A percentile compares a stretch with the other conserved stretches of the same genome.
phyloP scores from a whole-genome alignment of 2,329 filamentous ascomycete genomes.

The Coniosporium uncinatum region DNA sequence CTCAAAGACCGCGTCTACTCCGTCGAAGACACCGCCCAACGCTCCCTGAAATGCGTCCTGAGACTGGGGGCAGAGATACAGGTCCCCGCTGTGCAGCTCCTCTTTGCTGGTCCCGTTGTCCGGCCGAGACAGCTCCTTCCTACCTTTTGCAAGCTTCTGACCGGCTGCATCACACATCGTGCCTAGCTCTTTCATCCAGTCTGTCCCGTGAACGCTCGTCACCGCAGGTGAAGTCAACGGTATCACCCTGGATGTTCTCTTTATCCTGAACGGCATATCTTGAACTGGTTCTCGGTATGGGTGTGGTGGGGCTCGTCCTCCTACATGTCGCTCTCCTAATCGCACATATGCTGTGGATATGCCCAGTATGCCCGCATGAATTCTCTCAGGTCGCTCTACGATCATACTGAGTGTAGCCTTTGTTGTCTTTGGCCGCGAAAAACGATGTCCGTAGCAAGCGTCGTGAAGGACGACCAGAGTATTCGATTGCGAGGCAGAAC shows the following conservation, averaged over 20 bases:
- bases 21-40: slow-evolving; percentile 89
- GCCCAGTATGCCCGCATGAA: slow-evolving; percentile 79
- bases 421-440: slow-evolving; percentile 73
- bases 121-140: slow-evolving; percentile 37
- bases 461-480: slow-evolving; percentile 88
- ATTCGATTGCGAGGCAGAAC: slow-evolving; percentile 22
- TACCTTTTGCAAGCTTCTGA: slow-evolving; percentile 67
- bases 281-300: slow-evolving; percentile 55
- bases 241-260: slow-evolving; percentile 69
- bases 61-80: slow-evolving; percentile 88
- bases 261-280: slow-evolving; percentile 74
- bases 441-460: slow-evolving; percentile 92
- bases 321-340: slow-evolving; percentile 75
- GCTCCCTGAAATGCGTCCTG: slow-evolving; percentile 85
- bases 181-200: slow-evolving; percentile 92
- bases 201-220: slow-evolving; percentile 83
- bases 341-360: slow-evolving; percentile 85
- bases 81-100: slow-evolving; percentile 77
- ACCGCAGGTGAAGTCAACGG: slow-evolving; percentile 71
- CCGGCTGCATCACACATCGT: slow-evolving; percentile 80
- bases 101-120: slow-evolving; percentile 32
- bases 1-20: slow-evolving; percentile 78
- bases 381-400: slow-evolving; percentile 88
- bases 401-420: slow-evolving; percentile 70
- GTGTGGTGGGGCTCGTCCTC: slow-evolving; percentile 61